phyloP scores from a whole-genome alignment of 2,329 filamentous ascomycete species.

The Botrytis tulipae region DNA sequence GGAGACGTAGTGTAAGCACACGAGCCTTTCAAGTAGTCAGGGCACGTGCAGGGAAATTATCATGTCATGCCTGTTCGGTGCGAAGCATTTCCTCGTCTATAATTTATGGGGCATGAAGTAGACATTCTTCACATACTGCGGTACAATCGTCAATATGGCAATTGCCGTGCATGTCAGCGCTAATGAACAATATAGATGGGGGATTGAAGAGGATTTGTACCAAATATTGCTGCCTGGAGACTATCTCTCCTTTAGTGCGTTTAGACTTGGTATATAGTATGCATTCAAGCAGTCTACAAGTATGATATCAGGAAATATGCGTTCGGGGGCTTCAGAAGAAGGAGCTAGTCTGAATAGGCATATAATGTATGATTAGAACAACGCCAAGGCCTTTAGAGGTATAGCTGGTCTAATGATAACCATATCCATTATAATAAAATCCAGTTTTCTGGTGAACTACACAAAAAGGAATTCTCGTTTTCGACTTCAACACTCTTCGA shows the following conservation, averaged over 20 bases:
- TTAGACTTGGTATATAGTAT: not conserved
- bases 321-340: no score
- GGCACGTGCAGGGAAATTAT: not conserved
- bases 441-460: no score
- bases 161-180: not conserved
- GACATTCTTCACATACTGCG: not conserved
- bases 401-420: no score
- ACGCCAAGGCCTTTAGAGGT: no score
- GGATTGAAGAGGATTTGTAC: not conserved
- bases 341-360: no score
- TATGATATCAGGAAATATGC: not conserved
- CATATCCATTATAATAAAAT: no score
- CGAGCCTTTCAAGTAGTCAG: not conserved
- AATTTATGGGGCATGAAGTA: not conserved
- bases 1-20: not conserved
- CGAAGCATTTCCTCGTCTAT: not conserved
- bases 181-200: not conserved
- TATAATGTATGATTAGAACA: no score
- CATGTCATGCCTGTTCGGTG: not conserved
- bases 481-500: no score
- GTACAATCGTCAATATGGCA: not conserved
- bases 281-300: not conserved
- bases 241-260: not conserved
- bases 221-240: not conserved
- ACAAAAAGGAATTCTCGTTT: no score